Conservation (phyloP, 2,329 filamentous ascomycete species). For the Botrytis paeoniae region DNA sequence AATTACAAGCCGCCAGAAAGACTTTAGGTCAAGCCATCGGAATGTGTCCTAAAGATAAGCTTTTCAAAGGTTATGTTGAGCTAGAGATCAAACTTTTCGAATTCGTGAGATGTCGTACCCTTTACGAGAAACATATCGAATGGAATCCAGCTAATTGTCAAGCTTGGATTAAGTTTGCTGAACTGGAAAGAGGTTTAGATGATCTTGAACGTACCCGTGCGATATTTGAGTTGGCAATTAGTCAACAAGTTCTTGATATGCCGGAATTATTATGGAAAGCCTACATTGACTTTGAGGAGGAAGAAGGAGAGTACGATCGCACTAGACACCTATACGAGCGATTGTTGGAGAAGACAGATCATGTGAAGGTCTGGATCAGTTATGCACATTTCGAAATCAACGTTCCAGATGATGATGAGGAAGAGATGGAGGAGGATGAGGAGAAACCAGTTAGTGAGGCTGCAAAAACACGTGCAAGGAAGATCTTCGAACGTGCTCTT, state of each 20-base stretch:
- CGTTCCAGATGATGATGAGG: constrained; percentile 70
- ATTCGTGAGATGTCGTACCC: constrained; percentile 82
- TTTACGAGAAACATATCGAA: constrained; percentile 92
- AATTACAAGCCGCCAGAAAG: constrained; percentile 79
- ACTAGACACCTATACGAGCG: constrained; percentile 84
- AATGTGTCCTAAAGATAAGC: constrained; percentile 91
- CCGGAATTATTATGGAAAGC: constrained; percentile 96
- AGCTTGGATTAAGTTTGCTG: constrained; percentile 95
- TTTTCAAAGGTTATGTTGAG: constrained; percentile 92
- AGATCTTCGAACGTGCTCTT: constrained; percentile 81
- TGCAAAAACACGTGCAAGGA: constrained; percentile 77
- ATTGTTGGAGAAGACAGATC: constrained; percentile 88
- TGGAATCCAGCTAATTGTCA: constrained; percentile 88
- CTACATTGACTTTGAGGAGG: constrained; percentile 98
- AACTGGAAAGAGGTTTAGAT: constrained; percentile 86
- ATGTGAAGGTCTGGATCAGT: constrained; percentile 98
- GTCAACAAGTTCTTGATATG: constrained; percentile 86
- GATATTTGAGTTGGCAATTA: constrained; percentile 88
- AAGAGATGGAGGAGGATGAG: constrained; percentile 54
- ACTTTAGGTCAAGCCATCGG: constrained; percentile 86
- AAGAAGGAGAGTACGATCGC: constrained; percentile 84
- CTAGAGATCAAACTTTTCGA: constrained; percentile 92
- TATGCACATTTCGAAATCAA: constrained; percentile 99
- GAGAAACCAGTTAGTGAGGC: constrained; percentile 71
- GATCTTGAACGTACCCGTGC: constrained; percentile 83